Evolutionary conservation across 148 eudicot species (phyloP), one percentile per base, ranked within the genome.

Genomic region (Amaranthus palmeri): DNA sequence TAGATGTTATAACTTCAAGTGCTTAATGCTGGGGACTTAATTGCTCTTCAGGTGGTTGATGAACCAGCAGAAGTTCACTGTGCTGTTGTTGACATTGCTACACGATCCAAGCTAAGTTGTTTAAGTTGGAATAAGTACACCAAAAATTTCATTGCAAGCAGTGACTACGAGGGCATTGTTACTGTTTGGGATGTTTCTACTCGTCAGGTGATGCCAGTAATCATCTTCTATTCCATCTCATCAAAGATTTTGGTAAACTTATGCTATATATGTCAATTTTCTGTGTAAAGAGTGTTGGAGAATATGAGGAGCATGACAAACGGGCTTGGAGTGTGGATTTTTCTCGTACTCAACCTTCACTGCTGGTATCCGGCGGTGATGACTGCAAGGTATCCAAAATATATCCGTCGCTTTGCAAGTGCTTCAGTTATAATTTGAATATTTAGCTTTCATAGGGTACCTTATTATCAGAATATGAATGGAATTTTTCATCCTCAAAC

Each of bases 291-390:
- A 90, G 96, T 85, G 76, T 93, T 53, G 84, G 88, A 83, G 96
- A 93, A 82, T 93, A 90, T 58, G 98, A 93, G 74, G 98, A 93
- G 87, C 98, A 93, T 81, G 96, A 90, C 74, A 93, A 93, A 78
- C 84, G 98, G 65, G 93, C 98, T 62, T 93, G 98, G 98, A 87
- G 93, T 83, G 89, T 93, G 73, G 98, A 93, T 74, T 93, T 93
- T 76, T 93, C 93, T 42, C 74, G 83, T 46, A 79, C 87, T 50
- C 90, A 90, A 65, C 98, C 98, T 60, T 87, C 96, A 17, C 87
- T 90, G 85, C 84, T 93, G 75, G 88, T 90, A 41, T 90, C 96
- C 71, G 98, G 98, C 42, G 88, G 98, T 79, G 98, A 93, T 76
- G 98, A 93, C 76, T 93, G 96, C 81, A 92, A 92, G 97, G 97